A percentile compares a stretch with the other conserved stretches of the same genome.
phyloP scores from a whole-genome alignment of 306 rosid genomes.

The Pueraria montana region DNA sequence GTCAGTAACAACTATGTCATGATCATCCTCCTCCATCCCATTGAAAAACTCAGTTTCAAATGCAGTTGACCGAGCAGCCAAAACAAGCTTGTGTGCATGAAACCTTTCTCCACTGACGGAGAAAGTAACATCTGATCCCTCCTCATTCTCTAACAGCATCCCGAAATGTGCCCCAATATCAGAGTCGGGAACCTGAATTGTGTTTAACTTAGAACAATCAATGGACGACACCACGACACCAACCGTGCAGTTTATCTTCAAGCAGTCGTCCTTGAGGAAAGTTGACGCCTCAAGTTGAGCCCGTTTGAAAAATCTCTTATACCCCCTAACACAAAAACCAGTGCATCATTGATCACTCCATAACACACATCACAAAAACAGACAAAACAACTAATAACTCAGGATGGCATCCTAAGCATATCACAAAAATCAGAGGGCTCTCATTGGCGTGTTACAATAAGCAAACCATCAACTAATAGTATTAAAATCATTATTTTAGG shows the following conservation, averaged over 20 bases:
- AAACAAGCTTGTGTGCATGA: slow-evolving; percentile 87
- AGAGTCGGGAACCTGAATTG: slow-evolving; percentile 88
- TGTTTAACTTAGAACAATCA: slow-evolving; percentile 82
- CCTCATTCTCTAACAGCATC: slow-evolving; percentile 81
- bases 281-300: slow-evolving; percentile 82
- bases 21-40: slow-evolving; percentile 66
- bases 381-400: not conserved
- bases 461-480: not conserved
- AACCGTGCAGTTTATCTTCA: slow-evolving; percentile 98
- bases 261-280: slow-evolving; percentile 92
- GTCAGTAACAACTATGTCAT: slow-evolving; percentile 70
- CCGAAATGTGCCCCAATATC: slow-evolving; percentile 87
- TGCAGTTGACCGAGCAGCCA: slow-evolving; percentile 90
- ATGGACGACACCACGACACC: slow-evolving; percentile 95
- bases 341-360: not conserved
- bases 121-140: slow-evolving; percentile 88
- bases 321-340: slow-evolving; percentile 72
- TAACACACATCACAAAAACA: not conserved
- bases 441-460: not conserved
- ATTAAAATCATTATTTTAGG: not conserved
- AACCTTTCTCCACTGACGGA: slow-evolving; percentile 85
- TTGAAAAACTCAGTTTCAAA: slow-evolving; percentile 75
- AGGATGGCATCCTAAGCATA: not conserved
- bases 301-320: slow-evolving; percentile 91
- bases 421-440: slow-evolving; percentile 9